Evolutionary conservation across 129 eudicot genomes (phyloP), one percentile per base, ranked within the genome.

Genomic region (Helianthus tuberosus): DNA sequence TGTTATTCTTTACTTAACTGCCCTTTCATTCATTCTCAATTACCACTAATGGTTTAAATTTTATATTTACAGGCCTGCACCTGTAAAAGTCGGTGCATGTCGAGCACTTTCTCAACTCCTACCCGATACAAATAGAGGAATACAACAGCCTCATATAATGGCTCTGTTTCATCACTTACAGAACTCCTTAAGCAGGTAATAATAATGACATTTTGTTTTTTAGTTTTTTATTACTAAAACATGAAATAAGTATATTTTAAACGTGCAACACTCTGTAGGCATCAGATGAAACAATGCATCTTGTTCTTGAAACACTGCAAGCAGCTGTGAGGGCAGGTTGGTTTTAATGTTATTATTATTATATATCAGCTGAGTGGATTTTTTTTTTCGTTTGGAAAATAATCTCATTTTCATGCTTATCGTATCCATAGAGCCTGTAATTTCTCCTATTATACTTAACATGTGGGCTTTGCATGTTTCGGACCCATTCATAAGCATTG

Each of bases 1-100:
- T 53, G 39, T 57, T 13, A 3, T 36, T 10, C 27, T 51, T 9
- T 29, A 15, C 55, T 32, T 41, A 8, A 61, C 27, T 35, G 12
- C 13, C 27, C 41, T 44, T 71, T 14, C 61, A 61, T 13, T 46
- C 35, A 60, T 67, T 35, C 65, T 36, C 14, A 27, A n/a, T 55
- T 59, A 17, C 46, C 27, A 41, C 15, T 53, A 46, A 7, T 64
- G 23, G 27, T 72, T 39, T 11, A 25, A 71, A 8, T 52, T 71
- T 52, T 47, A 51, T 53, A 66, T 60, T 29, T 55, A 60, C 79
- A 94, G 98, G 69, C 89, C 96, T 58, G 87, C 96, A 39, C 96
- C 96, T 55, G 97, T 94, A 55, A 94, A 88, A 88, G 98, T 94
- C 13, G 98, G 98, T 83, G 93, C 98, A 25, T 94, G 98, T 83